Conservation (phyloP, 345 rosid genomes). For the Eucalyptus urophylla region DNA sequence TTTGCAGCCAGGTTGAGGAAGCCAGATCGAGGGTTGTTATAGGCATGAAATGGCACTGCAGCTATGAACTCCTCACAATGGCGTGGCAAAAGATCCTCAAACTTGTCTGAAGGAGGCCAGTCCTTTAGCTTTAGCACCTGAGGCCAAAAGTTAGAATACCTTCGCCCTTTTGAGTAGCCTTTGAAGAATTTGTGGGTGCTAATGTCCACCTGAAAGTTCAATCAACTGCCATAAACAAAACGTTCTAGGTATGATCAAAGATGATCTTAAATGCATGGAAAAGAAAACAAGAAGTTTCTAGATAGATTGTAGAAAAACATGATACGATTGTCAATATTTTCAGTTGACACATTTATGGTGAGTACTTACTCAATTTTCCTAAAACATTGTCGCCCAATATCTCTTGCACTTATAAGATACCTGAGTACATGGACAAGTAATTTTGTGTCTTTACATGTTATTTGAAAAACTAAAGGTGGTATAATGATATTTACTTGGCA, state of each 20-base stretch:
- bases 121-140: slow-evolving; percentile 92
- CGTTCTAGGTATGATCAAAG: neutral
- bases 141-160: slow-evolving; percentile 69
- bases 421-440: neutral
- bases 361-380: too few species aligned
- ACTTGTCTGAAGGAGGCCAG: slow-evolving; percentile 93
- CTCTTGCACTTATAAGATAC: too few species aligned
- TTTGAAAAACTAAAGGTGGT: neutral
- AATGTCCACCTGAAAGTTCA: slow-evolving; percentile 47
- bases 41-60: slow-evolving; percentile 74
- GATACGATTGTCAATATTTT: too few species aligned
- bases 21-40: slow-evolving; percentile 61
- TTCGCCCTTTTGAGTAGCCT: slow-evolving; percentile 71
- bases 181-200: slow-evolving; percentile 51
- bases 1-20: slow-evolving; percentile 68
- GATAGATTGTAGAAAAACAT: too few species aligned
- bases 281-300: neutral
- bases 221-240: neutral
- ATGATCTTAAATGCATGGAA: neutral
- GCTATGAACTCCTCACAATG: slow-evolving; percentile 81
- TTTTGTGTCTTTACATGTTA: neutral
- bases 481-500: neutral
- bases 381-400: too few species aligned
- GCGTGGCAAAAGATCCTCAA: slow-evolving; percentile 77
- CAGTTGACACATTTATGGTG: too few species aligned